Evolutionary conservation across 2,329 filamentous ascomycete species (phyloP), one percentile per base, ranked within the genome.

Genomic region (Alternaria alternata): DNA sequence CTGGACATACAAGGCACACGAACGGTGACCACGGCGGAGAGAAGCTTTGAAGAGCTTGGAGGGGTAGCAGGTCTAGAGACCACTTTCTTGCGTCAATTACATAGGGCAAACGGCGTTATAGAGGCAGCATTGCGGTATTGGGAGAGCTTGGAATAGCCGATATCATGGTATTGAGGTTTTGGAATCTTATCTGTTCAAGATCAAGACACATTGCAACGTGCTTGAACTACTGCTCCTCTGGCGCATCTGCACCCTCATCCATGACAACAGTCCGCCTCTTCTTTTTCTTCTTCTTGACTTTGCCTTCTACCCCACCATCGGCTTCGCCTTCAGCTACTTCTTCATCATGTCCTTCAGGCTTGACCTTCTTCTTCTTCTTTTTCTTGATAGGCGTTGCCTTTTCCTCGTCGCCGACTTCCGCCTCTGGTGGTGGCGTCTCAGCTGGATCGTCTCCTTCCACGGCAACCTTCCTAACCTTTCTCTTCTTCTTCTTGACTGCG

Each of bases 401-500:
- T 51, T 71, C 44, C 28, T 68, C 52, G 2, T 38, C 62, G 14
- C 28, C 58, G 24, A 24, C 64, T 42, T 61, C 70, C 26, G 39
- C 67, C 12, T 56, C 65, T 9, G 63, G 54, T 22, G 47, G 56
- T 68, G 26, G 67, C 28, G 83, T 75, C 82, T 84, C 78, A 83
- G 86, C 71, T 78, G 80, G 63, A 68, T 79, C 80, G 79, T 87
- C 18, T 89, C 85, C 32, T 89, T 84, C 7, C 83, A 89, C n/a
- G 78, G 64, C 69, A 65, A 61, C 74, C 58, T 69, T 79, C 67
- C 76, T 78, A 32, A 72, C 75, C 68, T 82, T 85, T 71, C 81
- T 84, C 78, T 85, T 86, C 79, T 87, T 88, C 71, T 82, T 84
- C 79, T 81, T 87, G 4, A 93, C 86, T 2, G 90, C 84, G 0